These are phyloP conservation scores for Abortiporus biennis DNA, from an alignment of 1,284 basidiomycete genomes.

Conservation along the genomic window DNA sequence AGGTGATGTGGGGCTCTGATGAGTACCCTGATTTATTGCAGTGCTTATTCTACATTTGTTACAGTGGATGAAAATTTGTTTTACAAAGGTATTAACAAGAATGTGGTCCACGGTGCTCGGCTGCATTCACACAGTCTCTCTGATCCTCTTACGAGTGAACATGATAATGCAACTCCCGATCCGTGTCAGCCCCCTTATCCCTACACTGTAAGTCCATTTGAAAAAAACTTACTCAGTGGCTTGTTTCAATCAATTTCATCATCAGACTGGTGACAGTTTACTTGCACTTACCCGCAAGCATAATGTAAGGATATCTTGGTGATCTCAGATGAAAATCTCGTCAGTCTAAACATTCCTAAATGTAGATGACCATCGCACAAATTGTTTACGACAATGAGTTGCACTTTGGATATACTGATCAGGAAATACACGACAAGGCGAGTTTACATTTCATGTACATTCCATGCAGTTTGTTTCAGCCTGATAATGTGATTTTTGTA, in stretches of 20 bases:
- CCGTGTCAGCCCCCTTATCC: constrained; percentile 68
- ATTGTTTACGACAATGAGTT: constrained; percentile 95
- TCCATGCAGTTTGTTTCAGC: constrained; percentile 1
- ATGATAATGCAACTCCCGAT: constrained; percentile 22
- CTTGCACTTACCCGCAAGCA: constrained; percentile 76
- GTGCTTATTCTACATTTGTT: constrained; percentile 8
- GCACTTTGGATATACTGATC: constrained; percentile 68
- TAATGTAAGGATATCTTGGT: constrained; percentile 51
- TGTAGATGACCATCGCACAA: constrained; percentile 86
- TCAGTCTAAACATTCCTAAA: constrained; percentile 6
- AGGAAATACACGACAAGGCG: constrained; percentile 75
- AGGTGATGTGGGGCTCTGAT: too few relatives aligned
- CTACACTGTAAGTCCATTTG: constrained; percentile 39
- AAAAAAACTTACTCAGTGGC: background rate
- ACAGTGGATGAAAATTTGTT: constrained; percentile 90
- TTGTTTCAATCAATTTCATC: background rate
- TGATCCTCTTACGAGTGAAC: constrained; percentile 27
- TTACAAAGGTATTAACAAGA: constrained; percentile 92
- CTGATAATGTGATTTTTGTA: constrained; percentile 19
- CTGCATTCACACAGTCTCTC: constrained; percentile 54
- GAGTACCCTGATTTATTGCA: background rate
- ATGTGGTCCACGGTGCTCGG: constrained; percentile 71
- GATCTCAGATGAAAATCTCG: constrained; percentile 4
- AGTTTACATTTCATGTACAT: constrained; percentile 13
- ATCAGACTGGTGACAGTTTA: constrained; percentile 67